Conservation (phyloP, 2,329 filamentous ascomycete species). For the Calonectria pteridis region DNA sequence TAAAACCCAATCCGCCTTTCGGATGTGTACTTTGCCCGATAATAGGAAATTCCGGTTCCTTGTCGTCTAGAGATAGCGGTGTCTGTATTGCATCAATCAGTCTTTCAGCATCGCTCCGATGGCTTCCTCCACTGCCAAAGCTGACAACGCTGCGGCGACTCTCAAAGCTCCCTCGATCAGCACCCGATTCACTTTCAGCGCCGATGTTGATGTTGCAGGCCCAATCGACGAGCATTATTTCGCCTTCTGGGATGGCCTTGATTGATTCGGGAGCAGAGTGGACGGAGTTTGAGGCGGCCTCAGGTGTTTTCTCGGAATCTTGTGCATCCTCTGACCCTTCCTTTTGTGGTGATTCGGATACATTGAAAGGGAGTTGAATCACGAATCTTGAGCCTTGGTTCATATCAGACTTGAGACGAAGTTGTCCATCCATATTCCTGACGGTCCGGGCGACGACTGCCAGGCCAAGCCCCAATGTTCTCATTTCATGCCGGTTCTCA, state of each 20-base stretch:
- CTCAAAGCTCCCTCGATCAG: constrained; percentile 34
- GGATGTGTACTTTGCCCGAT: constrained; percentile 24
- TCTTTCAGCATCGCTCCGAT: constrained; percentile 73
- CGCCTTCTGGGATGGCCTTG: constrained; percentile 56
- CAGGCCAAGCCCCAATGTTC: constrained; percentile 82
- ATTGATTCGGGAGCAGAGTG: constrained; percentile 41
- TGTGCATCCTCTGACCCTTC: constrained; percentile 21
- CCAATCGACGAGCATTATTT: constrained; percentile 73
- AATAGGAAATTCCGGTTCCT: constrained; percentile 50
- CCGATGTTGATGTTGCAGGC: constrained; percentile 43
- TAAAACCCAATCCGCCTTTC: constrained; percentile 24
- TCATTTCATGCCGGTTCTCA: constrained; percentile 47
- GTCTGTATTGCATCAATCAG: constrained; percentile 80
- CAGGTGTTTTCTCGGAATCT: constrained; percentile 13
- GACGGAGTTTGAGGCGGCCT: constrained; percentile 23
- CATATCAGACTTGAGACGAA: constrained; percentile 86
- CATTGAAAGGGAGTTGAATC: constrained; percentile 80
- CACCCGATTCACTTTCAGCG: constrained; percentile 23
- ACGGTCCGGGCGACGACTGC: constrained; percentile 89
- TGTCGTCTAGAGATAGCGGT: constrained; percentile 59
- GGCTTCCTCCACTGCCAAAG: constrained; percentile 60
- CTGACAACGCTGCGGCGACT: constrained; percentile 55
- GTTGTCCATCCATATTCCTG: constrained; percentile 90
- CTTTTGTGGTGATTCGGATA: constrained; percentile 59
- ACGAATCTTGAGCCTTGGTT: constrained; percentile 87